Base-by-base conservation (phyloP, 495 filamentous ascomycete genomes). In the Penicillium egyptiacum region DNA sequence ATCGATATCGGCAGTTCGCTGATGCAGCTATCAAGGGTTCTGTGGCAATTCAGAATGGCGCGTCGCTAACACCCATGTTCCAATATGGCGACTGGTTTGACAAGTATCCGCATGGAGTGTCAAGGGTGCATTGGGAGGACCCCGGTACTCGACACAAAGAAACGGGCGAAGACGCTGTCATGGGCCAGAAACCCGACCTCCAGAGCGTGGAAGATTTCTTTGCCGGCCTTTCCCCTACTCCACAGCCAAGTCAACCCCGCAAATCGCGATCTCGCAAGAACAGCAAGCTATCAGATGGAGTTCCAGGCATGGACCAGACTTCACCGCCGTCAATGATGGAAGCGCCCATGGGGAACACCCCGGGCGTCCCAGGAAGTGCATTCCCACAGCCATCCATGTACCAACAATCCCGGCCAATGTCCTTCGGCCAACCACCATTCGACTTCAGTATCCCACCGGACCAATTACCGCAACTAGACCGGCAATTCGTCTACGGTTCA, bases 81-180 rank as follows among this genome's bases (percentile, higher is more conserved):
- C 93, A 97, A 66, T 98, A 98, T 63, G 92, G 92, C 35, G 94
- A 98, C 71, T 98, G 94, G 94, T 97, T 97, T 65, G 86, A 92
- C 66, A 86, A 90, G 61, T 97, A 97, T 73, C 94, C 94, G 1
- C 90, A 94, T 63, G 94, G 94, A 11, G 90, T 97, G 20, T 89
- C 90, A 26, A 81, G 87, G 51, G 78, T 86, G 10, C 88, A 94
- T 70, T 94, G 88, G 73, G 88, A 92, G 60, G 90, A 92, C 58
- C 87, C 90, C 0, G 86, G 85, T 37, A 74, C 77, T 1, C 81
- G 82, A 77, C 82, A 68, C 68, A 87, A 87, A 63, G 86, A 91
- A 58, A 86, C 83, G 8, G 87, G 86, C 26, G 86, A 89, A 30
- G 91, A 95, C 59, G 88, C 87, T 0, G 88, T 91, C 0, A 80